A percentile compares a stretch with the other conserved stretches of the same genome.
Evolutionary conservation across 2,329 filamentous ascomycete genomes (phyloP).

Genomic region (Fusarium chlamydosporum): DNA sequence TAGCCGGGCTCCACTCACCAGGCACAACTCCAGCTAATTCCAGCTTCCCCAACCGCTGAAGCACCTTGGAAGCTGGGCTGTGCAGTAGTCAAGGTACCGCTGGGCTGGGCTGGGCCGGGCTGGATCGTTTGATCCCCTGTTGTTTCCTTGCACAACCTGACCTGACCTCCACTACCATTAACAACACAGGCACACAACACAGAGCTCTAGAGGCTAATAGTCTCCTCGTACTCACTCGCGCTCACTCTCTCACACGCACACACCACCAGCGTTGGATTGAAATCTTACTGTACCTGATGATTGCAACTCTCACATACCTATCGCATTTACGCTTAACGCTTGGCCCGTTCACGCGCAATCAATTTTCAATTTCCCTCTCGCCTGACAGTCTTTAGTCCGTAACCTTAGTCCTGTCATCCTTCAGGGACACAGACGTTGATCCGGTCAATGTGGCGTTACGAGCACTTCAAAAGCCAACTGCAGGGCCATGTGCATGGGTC

Average conservation of each 20-base stretch:
- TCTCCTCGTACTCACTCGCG: constrained; percentile 7
- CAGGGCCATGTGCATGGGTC: constrained; percentile 43
- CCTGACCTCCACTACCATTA: neutral
- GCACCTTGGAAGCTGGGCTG: constrained; percentile 2
- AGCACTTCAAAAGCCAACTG: constrained; percentile 22
- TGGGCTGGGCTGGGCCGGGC: constrained; percentile 24
- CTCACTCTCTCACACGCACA: neutral
- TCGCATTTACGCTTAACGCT: constrained; percentile 7
- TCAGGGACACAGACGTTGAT: constrained; percentile 42
- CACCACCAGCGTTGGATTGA: constrained; percentile 9
- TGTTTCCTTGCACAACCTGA: constrained; percentile 7
- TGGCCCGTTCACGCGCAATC: constrained; percentile 7
- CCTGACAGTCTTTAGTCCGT: constrained; percentile 4
- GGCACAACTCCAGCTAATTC: constrained; percentile 29
- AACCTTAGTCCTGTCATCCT: constrained; percentile 7
- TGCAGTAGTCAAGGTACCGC: constrained; percentile 21
- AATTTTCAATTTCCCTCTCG: constrained; percentile 2
- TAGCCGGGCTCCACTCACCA: constrained; percentile 25
- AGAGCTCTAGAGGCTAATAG: neutral
- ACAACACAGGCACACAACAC: neutral
- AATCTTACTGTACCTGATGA: constrained; percentile 16
- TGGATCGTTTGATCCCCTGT: constrained; percentile 26
- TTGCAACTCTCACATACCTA: constrained; percentile 1
- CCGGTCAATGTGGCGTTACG: constrained; percentile 46
- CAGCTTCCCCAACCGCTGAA: constrained; percentile 28